Evolutionary conservation across 192 early-diverging fungal species (phyloP), one percentile per base, ranked within the genome.

Genomic region (Backusella tuberculispora): DNA sequence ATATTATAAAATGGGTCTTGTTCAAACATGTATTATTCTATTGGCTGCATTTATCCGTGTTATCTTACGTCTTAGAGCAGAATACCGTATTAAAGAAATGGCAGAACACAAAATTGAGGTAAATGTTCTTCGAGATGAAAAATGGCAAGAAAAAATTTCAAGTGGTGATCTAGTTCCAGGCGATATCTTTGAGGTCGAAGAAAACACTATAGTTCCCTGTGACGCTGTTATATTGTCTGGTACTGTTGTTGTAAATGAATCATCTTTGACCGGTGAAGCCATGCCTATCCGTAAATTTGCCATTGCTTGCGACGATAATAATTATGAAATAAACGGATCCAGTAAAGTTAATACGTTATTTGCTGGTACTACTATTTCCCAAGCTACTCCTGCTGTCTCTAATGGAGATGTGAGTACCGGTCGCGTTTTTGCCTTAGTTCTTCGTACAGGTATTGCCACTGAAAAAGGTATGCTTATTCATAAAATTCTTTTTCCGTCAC

Each of bases 241-340:
- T 45, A 88, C 90, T 41, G 87, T 87, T 0, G 91, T 95, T 19
- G 89, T 89, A 24, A 90, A 95, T 79, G 94, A 95, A 70, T 86
- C 85, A 47, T 86, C 88, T 21, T 80, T 95, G 50, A 95, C 92
- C 0, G 93, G 91, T 68, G 94, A 95, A 85, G 92, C 94, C 6
- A 85, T 91, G 73, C 94, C 94, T 1, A 88, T 95, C 53, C 87
- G 91, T 69, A 95, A 95, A 78, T 86, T 93, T 64, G 75, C 92
- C 15, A 81, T 92, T 29, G 86, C 86, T 65, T 72, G 83, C 69
- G 90, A 92, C 48, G 80, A 83, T 38, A 65, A 68, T 5, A 24
- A 74, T 0, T 88, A 85, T 65, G 78, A 84, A 29, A n/a, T 44
- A 4, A 40, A 67, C n/a, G 80, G 85, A 15, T 46, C 77, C 44